phyloP scores from a whole-genome alignment of 2,329 filamentous ascomycete genomes.

The Epichloe bromicola region DNA sequence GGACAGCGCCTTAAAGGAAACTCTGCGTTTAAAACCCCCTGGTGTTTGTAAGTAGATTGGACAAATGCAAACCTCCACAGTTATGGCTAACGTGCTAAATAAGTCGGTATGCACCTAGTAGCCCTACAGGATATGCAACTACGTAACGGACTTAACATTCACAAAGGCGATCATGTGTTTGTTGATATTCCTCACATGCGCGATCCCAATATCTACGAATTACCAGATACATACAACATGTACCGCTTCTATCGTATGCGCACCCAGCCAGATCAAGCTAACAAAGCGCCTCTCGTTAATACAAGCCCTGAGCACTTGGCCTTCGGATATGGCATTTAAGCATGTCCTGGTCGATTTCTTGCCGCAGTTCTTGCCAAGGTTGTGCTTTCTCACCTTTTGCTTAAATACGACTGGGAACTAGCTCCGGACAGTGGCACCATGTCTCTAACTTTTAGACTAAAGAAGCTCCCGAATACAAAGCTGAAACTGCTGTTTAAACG shows the following conservation, averaged over 20 bases:
- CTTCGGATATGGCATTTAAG: constrained; percentile 26
- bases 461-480: no score
- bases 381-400: not conserved
- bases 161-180: not conserved
- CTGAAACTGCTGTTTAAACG: no score
- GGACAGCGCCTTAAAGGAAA: constrained; percentile 39
- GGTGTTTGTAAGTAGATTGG: not conserved
- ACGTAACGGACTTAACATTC: no score
- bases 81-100: no score
- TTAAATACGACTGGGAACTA: not conserved
- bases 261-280: not conserved
- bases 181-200: constrained; percentile 2
- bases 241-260: constrained; percentile 11
- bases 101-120: no score
- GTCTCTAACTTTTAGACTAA: no score
- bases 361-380: constrained; percentile 23
- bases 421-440: no score
- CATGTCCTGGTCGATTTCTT: constrained; percentile 27
- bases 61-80: not conserved
- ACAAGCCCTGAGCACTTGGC: constrained; percentile 14
- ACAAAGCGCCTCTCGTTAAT: constrained; percentile 17
- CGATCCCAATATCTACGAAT: not conserved
- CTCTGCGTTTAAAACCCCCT: constrained; percentile 28
- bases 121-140: no score
- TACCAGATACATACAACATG: constrained; percentile 8